Conservation (phyloP, 2,329 filamentous ascomycete genomes). For the Chaetomiaceae sp. region DNA sequence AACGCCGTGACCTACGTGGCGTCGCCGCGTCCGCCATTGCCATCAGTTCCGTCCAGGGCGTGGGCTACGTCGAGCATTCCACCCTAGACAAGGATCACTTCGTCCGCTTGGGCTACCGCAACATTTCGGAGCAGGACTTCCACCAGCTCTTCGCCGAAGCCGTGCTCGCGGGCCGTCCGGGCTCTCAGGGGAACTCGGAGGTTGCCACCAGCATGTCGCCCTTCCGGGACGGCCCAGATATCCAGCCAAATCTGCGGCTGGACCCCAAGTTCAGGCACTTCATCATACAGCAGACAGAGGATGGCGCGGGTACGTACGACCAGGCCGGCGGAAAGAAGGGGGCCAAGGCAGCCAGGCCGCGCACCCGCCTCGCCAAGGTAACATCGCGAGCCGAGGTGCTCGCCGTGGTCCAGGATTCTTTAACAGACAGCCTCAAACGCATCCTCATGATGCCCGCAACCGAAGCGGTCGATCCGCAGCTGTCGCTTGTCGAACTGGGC, state of each 20-base stretch:
- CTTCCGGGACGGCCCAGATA: not conserved
- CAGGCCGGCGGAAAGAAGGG: not conserved
- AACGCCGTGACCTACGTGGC: constrained; percentile 16
- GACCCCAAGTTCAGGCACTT: not conserved
- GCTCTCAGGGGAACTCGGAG: not conserved
- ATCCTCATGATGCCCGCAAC: not conserved
- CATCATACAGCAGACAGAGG: not conserved
- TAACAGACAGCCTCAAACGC: constrained; percentile 5
- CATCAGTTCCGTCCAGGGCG: constrained; percentile 8
- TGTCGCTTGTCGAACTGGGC: constrained; percentile 15
- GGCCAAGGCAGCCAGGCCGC: not conserved
- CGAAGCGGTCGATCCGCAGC: not conserved
- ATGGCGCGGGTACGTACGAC: not conserved
- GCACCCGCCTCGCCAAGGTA: not conserved
- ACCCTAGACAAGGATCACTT: not conserved
- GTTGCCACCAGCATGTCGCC: not conserved
- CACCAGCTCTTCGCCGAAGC: constrained; percentile 14
- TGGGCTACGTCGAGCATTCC: not conserved
- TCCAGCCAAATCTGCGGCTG: not conserved
- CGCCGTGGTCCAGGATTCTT: not conserved
- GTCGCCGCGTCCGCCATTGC: constrained; percentile 2
- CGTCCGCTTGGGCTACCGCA: not conserved
- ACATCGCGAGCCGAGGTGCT: not conserved
- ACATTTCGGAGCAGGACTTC: constrained; percentile 13
- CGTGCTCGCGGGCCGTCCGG: constrained; percentile 9